Evolutionary conservation across 164 flowering plant genomes (phyloP).

Genomic region (Brasenia schreberi): DNA sequence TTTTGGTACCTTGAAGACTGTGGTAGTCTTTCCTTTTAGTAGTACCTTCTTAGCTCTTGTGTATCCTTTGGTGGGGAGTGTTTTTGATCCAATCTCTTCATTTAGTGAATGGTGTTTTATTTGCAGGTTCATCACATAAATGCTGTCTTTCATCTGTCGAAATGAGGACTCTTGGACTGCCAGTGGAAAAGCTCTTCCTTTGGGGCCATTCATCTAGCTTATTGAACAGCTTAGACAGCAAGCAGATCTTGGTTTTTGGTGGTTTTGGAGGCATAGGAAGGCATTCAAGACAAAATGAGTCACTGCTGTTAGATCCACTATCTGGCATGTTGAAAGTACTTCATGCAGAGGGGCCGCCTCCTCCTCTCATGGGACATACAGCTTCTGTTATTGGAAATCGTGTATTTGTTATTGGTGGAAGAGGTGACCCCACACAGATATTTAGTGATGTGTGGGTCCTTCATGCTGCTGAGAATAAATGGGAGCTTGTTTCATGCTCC

Average conservation of each 20-base stretch:
- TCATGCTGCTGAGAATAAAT: constrained; percentile 24
- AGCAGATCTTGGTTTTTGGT: constrained; percentile 54
- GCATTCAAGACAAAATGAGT: constrained; percentile 76
- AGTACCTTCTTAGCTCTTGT: neutral
- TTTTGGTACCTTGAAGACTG: neutral
- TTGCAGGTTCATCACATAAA: constrained; percentile 40
- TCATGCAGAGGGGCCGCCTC: constrained; percentile 30
- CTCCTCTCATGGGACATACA: constrained; percentile 81
- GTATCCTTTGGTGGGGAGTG: neutral
- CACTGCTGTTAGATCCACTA: constrained; percentile 39
- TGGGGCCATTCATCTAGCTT: constrained; percentile 87
- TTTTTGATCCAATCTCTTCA: neutral
- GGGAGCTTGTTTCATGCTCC: constrained; percentile 39
- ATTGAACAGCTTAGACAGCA: constrained; percentile 9
- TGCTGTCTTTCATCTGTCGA: constrained; percentile 27
- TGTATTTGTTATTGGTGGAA: constrained; percentile 76
- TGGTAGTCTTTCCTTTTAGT: neutral
- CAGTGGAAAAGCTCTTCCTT: constrained; percentile 64
- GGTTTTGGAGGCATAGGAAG: constrained; percentile 96
- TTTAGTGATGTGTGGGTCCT: constrained; percentile 75
- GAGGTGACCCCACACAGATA: constrained; percentile 71
- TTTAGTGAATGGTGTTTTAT: constrained; percentile 5
- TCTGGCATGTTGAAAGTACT: constrained; percentile 27
- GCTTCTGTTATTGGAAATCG: constrained; percentile 47
- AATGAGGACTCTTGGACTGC: constrained; percentile 46